These are phyloP conservation scores for Alternaria sp. DNA, from an alignment of 2,329 filamentous ascomycete species.

Conservation along the genomic window DNA sequence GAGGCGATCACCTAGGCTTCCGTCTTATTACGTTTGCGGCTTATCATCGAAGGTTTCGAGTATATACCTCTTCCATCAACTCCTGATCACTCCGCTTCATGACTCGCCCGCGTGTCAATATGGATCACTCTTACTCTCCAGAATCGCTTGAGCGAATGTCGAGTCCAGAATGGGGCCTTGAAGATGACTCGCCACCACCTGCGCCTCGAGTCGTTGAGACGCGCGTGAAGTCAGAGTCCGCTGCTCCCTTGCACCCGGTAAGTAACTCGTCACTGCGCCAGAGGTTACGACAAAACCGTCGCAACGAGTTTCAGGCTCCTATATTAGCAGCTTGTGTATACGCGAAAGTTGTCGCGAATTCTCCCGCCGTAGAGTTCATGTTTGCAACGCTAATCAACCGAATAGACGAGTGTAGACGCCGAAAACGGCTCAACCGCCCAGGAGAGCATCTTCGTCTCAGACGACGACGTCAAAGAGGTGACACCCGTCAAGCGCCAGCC, in stretches of 20 bases:
- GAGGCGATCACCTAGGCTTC: rapidly evolving
- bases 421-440: neutral
- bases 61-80: neutral
- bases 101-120: neutral
- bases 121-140: neutral
- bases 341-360: neutral
- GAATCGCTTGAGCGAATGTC: neutral
- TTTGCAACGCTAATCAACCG: neutral
- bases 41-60: neutral
- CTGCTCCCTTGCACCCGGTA: neutral
- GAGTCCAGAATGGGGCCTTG: neutral
- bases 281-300: neutral
- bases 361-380: neutral
- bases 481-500: neutral
- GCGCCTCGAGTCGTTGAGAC: neutral
- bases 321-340: neutral
- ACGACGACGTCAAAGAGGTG: neutral
- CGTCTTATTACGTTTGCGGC: neutral
- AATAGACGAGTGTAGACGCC: neutral
- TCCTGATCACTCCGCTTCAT: neutral
- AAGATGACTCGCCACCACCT: neutral
- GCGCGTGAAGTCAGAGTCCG: neutral
- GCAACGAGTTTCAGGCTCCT: neutral
- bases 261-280: neutral
- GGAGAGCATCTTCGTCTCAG: neutral